Percentiles rank a stretch among this genome's conserved stretches.
phyloP scores from a whole-genome alignment of 345 rosid genomes.

The Eucalyptus grandis region DNA sequence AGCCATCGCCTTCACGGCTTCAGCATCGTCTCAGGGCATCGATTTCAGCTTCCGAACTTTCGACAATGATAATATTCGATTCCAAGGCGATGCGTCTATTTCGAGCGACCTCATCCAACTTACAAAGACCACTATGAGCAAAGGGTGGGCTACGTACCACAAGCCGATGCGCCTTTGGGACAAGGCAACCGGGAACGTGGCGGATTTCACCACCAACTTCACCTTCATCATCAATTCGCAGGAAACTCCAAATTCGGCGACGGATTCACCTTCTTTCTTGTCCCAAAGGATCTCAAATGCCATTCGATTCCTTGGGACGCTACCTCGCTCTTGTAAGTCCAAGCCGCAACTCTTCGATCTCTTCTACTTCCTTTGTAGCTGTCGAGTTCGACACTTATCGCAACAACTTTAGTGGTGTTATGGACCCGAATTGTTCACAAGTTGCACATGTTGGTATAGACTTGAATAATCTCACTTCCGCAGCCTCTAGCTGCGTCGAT shows the following conservation, averaged over 20 bases:
- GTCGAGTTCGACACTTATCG: constrained; percentile 2
- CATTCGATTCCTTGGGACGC: background rate
- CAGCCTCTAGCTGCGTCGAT: background rate
- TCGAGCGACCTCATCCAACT: background rate
- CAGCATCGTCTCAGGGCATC: background rate
- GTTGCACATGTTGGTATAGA: constrained; percentile 1
- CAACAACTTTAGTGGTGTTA: background rate
- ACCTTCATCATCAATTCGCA: background rate
- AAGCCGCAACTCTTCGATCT: background rate
- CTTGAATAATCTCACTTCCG: background rate
- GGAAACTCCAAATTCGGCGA: background rate
- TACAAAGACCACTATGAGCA: rapidly evolving
- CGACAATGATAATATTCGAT: background rate
- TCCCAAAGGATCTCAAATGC: background rate
- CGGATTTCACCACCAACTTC: background rate
- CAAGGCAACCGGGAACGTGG: background rate
- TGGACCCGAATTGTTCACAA: background rate
- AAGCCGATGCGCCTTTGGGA: background rate
- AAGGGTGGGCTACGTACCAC: background rate
- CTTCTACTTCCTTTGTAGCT: background rate
- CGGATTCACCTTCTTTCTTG: constrained; percentile 9
- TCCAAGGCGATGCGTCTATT: background rate
- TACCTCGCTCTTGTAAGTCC: background rate
- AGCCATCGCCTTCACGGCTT: background rate
- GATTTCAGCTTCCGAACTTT: background rate